A percentile compares a stretch with the other conserved stretches of the same genome.
Conservation (phyloP, 768 basidiomycete species). For the Chalciporus piperatus region DNA sequence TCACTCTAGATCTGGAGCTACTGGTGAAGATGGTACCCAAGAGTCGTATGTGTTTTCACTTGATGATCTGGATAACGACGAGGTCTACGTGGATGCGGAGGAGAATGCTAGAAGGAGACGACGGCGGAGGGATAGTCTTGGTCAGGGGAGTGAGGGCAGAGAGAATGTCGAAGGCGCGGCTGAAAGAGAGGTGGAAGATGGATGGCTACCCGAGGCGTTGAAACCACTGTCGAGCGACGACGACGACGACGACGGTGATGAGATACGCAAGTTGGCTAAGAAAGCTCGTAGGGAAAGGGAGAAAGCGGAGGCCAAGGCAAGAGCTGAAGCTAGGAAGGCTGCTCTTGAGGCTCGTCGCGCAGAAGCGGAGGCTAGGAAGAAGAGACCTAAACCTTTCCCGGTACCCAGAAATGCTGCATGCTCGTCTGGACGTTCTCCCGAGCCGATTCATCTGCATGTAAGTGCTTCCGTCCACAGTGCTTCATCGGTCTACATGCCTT, state of each 20-base stretch:
- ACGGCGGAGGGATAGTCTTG: conserved; percentile 1
- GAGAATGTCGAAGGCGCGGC: neutral
- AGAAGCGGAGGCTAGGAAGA: conserved; percentile 13
- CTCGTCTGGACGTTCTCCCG: neutral
- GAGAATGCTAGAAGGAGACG: conserved; percentile 11
- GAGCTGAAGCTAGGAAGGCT: conserved; percentile 16
- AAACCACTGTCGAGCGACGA: conserved; percentile 40
- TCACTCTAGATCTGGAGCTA: conserved; percentile 24
- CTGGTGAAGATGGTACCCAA: conserved; percentile 30
- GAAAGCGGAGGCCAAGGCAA: conserved; percentile 19
- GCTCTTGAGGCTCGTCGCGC: conserved; percentile 15
- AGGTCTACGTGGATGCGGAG: conserved; percentile 23
- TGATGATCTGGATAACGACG: conserved; percentile 24
- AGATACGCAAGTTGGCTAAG: conserved; percentile 31
- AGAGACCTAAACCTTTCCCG: conserved; percentile 26
- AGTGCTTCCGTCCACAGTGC: conserved; percentile 2
- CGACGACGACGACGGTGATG: conserved; percentile 32
- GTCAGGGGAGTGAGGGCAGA: neutral
- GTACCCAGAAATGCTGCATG: conserved; percentile 4
- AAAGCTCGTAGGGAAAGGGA: conserved; percentile 33
- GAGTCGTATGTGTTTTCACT: conserved; percentile 27
- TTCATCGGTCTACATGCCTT: neutral
- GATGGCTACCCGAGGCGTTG: conserved; percentile 37
- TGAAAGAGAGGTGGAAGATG: conserved; percentile 1
- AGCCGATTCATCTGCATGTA: conserved; percentile 6